A percentile compares a stretch with the other conserved stretches of the same genome.
phyloP scores from a whole-genome alignment of 2,329 filamentous ascomycete genomes.

The Hypoxylon rubiginosum region DNA sequence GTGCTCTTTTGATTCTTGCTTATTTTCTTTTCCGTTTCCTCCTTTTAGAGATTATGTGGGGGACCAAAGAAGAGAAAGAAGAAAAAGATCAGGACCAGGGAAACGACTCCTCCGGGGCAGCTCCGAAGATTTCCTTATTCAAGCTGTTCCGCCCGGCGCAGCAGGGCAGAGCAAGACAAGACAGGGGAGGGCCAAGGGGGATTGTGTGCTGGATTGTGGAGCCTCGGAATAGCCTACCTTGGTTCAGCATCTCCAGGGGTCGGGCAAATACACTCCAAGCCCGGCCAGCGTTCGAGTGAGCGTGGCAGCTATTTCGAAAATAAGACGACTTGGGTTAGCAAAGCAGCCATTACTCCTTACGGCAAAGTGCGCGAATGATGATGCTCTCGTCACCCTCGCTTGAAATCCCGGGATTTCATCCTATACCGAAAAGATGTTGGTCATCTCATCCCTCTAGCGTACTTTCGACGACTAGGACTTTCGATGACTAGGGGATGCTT shows the following conservation, averaged over 20 bases:
- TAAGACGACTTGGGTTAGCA: conserved; percentile 26
- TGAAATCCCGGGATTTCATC: not conserved
- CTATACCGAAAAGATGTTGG: not conserved
- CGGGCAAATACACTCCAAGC: conserved; percentile 76
- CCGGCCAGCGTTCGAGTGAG: conserved; percentile 74
- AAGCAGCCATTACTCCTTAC: conserved; percentile 5
- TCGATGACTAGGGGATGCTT: not conserved
- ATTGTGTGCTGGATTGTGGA: conserved; percentile 2
- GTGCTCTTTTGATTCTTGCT: not conserved
- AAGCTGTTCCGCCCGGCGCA: conserved; percentile 11
- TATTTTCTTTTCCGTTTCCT: not conserved
- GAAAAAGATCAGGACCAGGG: conserved; percentile 8
- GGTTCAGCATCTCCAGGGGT: conserved; percentile 78
- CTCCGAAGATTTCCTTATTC: conserved; percentile 16
- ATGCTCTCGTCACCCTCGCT: not conserved
- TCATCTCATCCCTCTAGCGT: not conserved
- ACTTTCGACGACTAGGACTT: not conserved
- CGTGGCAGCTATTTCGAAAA: conserved; percentile 64
- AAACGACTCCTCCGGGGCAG: conserved; percentile 30
- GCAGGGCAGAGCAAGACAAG: conserved; percentile 10
- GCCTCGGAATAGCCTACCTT: conserved; percentile 49
- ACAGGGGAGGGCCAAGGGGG: not conserved
- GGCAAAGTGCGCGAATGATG: not conserved
- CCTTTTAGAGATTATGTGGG: not conserved
- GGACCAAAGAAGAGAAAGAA: not conserved